Percentiles rank a stretch among this genome's conserved stretches.
Conservation (phyloP, 768 basidiomycete species). For the Kockovaella imperatae region DNA sequence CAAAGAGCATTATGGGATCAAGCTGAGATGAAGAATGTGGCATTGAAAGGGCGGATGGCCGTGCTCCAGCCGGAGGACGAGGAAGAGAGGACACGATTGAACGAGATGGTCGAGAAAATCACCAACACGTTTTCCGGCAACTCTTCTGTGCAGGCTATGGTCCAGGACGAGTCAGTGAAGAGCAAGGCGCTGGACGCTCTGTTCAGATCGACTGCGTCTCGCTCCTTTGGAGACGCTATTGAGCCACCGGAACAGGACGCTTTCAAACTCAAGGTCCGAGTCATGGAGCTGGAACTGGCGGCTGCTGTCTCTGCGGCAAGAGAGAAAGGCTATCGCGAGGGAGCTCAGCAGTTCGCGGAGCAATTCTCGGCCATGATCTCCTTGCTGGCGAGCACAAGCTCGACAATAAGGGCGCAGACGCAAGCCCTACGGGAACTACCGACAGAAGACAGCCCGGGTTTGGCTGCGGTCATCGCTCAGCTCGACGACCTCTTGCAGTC, state of each 20-base stretch:
- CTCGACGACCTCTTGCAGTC: no score
- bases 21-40: conserved; percentile 23
- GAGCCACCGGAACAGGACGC: conserved; percentile 10
- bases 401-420: no score
- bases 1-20: conserved; percentile 29
- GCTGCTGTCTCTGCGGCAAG: conserved; percentile 15
- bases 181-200: conserved; percentile 17
- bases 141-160: conserved; percentile 9
- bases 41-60: conserved; percentile 14
- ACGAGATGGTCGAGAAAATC: no score
- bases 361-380: no score
- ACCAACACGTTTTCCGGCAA: conserved; percentile 10
- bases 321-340: conserved; percentile 18
- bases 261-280: conserved; percentile 12
- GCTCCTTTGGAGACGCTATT: conserved; percentile 19
- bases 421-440: no score
- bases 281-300: conserved; percentile 13
- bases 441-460: no score
- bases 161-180: conserved; percentile 13
- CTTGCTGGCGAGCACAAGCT: no score
- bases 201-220: conserved; percentile 17
- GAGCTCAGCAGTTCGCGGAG: neutral
- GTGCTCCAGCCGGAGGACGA: conserved; percentile 8
- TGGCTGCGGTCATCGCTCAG: no score
- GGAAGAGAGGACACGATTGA: conserved; percentile 7